Base-by-base conservation (phyloP, 192 early-diverging fungal genomes). In the Backusella tuberculispora region DNA sequence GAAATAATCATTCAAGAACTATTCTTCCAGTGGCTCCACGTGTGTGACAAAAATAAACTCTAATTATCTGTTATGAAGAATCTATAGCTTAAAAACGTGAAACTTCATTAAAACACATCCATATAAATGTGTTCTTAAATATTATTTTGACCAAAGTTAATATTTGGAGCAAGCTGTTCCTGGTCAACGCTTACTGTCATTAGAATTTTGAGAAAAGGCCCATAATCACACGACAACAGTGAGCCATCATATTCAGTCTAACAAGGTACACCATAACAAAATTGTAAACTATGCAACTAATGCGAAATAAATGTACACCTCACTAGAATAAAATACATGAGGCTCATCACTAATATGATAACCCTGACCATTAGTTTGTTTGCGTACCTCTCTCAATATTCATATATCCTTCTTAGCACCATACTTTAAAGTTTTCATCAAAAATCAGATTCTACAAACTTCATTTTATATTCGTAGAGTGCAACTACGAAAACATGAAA, bases 281-380 rank as follows among this genome's bases (percentile, higher is more conserved):
- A 50, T 50, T 50, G 48, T 50, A 50, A 50, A 50, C 19, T 19
- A 50, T 4, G 14, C 17, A 19, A 50, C 19, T n/a, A 15, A 50
- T 50, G 48, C 19, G 48, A n/a, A 50, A 50, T 50, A n/a, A n/a
- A n/a, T n/a, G n/a, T n/a, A 12, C 15, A 45, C 2, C 38, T 43
- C 41, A 26, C 24, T 45, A 3, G 21, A 8, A 68, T 68, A n/a
- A n/a, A n/a, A n/a, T n/a, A n/a, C n/a, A n/a, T 72, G 71, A 13
- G 71, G 42, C n/a, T 63, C 44, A 63, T 15, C 41, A 29, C 3
- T 72, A 29, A 72, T 72, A 26, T 63, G 63, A 44, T 56, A 72
- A 72, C 63, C 71, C 26, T 53, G 53, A 43, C 53, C 42, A 63
- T 24, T 56, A 72, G 15, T 63, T 45, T 63, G 44, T 26, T 41